Evolutionary conservation across 768 basidiomycete genomes (phyloP), one percentile per base, ranked within the genome.

Genomic region (Termitomyces sp.): DNA sequence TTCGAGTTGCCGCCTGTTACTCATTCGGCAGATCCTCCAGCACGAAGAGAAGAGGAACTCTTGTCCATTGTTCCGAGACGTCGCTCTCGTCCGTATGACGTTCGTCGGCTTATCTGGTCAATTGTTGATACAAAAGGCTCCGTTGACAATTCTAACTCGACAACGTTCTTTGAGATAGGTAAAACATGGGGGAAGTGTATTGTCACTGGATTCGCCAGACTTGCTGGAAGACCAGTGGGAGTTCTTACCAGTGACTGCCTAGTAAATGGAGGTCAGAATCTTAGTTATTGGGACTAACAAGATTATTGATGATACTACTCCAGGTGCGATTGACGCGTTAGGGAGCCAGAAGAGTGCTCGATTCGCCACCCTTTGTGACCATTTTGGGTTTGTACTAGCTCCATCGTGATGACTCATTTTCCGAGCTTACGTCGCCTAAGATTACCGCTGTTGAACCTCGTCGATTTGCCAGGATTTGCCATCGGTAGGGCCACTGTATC

Each of bases 381-480:
- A 79, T 55, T 78, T 79, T 51, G 69, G 76, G 77, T 78, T 60
- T 24, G 68, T 36, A 16, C 36, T 24, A 8, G 11, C 35, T 32
- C 15, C 28, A 13, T 15, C 45, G 24, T 5, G 8, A 5, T 32
- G n/a, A 15, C 4, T 1, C 15, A 20, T 49, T 20, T 20, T 15
- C 45, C 45, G 24, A 59, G n/a, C 52, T 32, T 52, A 13, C 55
- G 39, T 11, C 15, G 2, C 28, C 28, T 28, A 28, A 77, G 75
- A 2, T 63, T 79, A 32, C 77, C 76, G 1, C 68, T 78, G 12
- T 58, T 78, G 20, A 79, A 79, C 63, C 70, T 79, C 2, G 77
- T 79, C 22, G 77, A 78, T 54, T 71, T 77, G 53, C 77, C 77
- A 13, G 77, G 76, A 7, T 77, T 79, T 51, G 76, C 76, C 7